Base-by-base conservation (phyloP, 345 rosid species). In the Syzygium oleosum region DNA sequence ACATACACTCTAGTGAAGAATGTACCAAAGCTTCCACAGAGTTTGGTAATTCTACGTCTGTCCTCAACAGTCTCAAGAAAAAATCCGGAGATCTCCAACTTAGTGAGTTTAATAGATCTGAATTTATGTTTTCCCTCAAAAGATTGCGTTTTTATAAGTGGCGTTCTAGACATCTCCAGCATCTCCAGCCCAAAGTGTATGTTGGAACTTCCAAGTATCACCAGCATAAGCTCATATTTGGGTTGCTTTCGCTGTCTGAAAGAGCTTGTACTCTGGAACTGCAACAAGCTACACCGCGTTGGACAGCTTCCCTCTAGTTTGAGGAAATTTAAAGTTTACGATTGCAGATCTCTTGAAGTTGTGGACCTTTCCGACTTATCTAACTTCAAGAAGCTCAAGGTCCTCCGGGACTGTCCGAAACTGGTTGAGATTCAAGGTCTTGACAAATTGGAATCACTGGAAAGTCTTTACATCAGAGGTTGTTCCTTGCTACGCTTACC, bases 61-160 rank as follows among this genome's bases (percentile, higher is more conserved):
- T 61, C 73, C 73, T 61, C 73, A 61, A n/a, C 3, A 5, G 68
- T 6, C 17, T 2, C 17, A 1, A 9, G 5, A 12, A n/a, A 61
- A n/a, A 13, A 6, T 61, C 34, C 2, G 1, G 17, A 61, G 68
- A 61, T 61, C 34, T 61, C 34, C 17, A 61, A 61, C 9, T 5
- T 61, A 12, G 34, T 61, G 34, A 13, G 1, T 12, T 61, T 61
- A 5, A 61, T 1, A 11, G 25, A 58, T 25, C 15, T 58, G 29
- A 3, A 58, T 4, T 25, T 58, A 58, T 12, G 17, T 61, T n/a
- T 16, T 52, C 5, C 55, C 7, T 0, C 23, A 21, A 22, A 11
- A 22, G 0, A 56, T 12, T 0, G 2, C 2, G 0, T 22, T 0
- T 0, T 1, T 56, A 5, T 43, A 43, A 43, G 46, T 43, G 46